Evolutionary conservation across 164 flowering plant genomes (phyloP), one percentile per base, ranked within the genome.

Genomic region (Houttuynia cordata): DNA sequence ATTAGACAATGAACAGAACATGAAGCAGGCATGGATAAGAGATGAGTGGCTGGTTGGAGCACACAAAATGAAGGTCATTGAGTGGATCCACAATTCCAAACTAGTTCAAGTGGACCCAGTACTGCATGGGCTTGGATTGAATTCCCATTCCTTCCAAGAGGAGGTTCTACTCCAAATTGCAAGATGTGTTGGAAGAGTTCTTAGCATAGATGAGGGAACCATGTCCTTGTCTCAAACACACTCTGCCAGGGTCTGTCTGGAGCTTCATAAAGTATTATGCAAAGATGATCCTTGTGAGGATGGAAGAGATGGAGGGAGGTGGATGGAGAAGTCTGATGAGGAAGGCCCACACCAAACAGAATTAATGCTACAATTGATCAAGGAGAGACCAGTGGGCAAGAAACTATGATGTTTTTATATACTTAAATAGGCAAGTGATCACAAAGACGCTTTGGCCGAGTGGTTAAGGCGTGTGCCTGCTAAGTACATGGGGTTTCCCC

Each of bases 401-500:
- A n/a, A n/a, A n/a, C n/a, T n/a, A n/a, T n/a, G 6, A 40, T 6
- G 10, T 40, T 40, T 6, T 6, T 40, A 40, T 40, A 40, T 40
- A 40, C 42, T 6, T 40, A 6, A 10, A 8, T 8, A 9, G 45
- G 10, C 2, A 41, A 0, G 45, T 13, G 0, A 9, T 41, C 49
- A 45, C 1, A 1, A 45, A 45, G 49, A 8, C 49, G 49, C 49
- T 91, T 92, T 87, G 96, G 98, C 97, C 97, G 98, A 93, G 97
- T 93, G 97, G 98, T 93, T 93, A 86, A 93, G 98, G 98, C 97
- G 98, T 90, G 96, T 88, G 97, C 98, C 98, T 93, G 98, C 98
- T 90, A 87, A 93, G 98, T 90, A 86, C 96, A 93, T 75, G 75
- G 75, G 75, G 69, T 71, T 64, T 71, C 71, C 81, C 80, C 84